Percentiles rank a stretch among this genome's conserved stretches.
These are phyloP conservation scores for Fagopyrum esculentum DNA, from an alignment of 148 eudicot genomes.

Conservation along the genomic window DNA sequence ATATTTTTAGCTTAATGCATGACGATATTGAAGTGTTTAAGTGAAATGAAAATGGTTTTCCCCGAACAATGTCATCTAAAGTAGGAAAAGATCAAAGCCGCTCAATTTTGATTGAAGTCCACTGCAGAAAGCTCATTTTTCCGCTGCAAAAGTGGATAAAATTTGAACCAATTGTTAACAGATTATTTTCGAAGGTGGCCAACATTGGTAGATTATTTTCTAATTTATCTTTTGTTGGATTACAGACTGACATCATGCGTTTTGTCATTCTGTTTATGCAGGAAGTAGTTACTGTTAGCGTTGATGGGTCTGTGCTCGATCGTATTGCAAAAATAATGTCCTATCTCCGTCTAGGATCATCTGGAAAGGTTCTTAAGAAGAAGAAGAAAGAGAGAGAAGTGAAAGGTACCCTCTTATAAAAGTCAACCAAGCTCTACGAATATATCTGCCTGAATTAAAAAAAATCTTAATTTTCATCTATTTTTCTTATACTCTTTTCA, in stretches of 20 bases:
- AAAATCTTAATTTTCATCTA: neutral
- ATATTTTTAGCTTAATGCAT: neutral
- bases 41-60: neutral
- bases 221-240: neutral
- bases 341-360: conserved; percentile 95
- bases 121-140: neutral
- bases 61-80: neutral
- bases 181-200: neutral
- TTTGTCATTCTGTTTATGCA: conserved; percentile 26
- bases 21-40: neutral
- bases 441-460: neutral
- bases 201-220: conserved; percentile 5
- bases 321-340: conserved; percentile 95
- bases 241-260: neutral
- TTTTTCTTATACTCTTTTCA: neutral
- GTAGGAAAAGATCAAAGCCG: neutral
- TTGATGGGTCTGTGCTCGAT: conserved; percentile 95
- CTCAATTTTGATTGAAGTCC: neutral
- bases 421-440: neutral
- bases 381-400: conserved; percentile 81
- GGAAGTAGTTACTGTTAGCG: conserved; percentile 97
- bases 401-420: conserved; percentile 46
- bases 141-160: neutral
- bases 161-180: neutral
- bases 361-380: conserved; percentile 96